Evolutionary conservation across 768 basidiomycete species (phyloP).

Genomic region (Lactarius vividus): DNA sequence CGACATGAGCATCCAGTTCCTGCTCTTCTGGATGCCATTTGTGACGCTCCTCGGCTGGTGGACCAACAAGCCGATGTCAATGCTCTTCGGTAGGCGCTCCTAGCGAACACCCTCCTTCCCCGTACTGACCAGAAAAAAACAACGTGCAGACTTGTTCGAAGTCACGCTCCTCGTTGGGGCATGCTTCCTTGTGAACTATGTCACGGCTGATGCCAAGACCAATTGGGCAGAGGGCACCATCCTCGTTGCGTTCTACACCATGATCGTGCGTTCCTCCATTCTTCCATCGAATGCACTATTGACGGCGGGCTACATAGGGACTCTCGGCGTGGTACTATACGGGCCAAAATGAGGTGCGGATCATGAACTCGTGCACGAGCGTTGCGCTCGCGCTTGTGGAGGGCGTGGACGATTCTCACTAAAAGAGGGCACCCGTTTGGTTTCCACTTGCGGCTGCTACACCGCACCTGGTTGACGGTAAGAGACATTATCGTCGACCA

Average conservation of each 20-base stretch:
- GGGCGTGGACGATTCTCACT: background rate
- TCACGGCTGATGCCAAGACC: constrained; percentile 74
- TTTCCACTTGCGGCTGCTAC: background rate
- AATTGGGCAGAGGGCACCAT: constrained; percentile 75
- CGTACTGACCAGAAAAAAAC: background rate
- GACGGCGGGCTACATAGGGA: constrained; percentile 39
- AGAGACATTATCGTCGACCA: background rate
- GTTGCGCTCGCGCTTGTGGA: constrained; percentile 39
- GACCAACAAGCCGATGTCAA: constrained; percentile 52
- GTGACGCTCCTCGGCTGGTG: constrained; percentile 70
- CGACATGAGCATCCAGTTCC: constrained; percentile 76
- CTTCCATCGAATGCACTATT: background rate
- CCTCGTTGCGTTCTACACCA: constrained; percentile 66
- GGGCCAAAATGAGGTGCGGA: constrained; percentile 50
- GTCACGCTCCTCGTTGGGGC: constrained; percentile 61
- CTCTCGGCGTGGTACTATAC: constrained; percentile 64
- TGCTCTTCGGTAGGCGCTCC: constrained; percentile 58
- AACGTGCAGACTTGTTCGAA: constrained; percentile 58
- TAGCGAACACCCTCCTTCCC: constrained; percentile 28
- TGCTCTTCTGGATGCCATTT: constrained; percentile 77
- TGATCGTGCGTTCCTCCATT: constrained; percentile 49
- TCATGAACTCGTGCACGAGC: constrained; percentile 44
- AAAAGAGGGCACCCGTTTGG: too few relatives aligned
- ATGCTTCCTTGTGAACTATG: constrained; percentile 77
- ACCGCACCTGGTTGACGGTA: background rate